Evolutionary conservation across 768 basidiomycete genomes (phyloP).

Genomic region (Nidula microcarpa): DNA sequence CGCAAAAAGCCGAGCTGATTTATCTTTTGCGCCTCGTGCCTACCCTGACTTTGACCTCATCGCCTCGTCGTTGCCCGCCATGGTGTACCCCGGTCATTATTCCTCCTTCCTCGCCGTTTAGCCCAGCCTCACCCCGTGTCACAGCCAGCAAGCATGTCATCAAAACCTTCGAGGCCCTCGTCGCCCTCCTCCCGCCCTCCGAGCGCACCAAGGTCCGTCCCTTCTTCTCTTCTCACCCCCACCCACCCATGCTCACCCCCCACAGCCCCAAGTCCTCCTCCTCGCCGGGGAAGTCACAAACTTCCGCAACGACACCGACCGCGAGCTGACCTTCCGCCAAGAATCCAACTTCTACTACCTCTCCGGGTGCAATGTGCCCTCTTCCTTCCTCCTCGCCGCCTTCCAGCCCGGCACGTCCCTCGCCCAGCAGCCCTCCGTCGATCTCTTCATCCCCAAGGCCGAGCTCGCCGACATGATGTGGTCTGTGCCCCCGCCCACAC

Average conservation of each 20-base stretch:
- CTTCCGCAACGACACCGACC: conserved; percentile 81
- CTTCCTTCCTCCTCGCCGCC: conserved; percentile 60
- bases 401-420: conserved; percentile 49
- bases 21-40: not conserved
- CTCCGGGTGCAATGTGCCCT: conserved; percentile 74
- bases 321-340: conserved; percentile 63
- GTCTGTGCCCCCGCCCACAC: conserved; percentile 77
- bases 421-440: conserved; percentile 38
- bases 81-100: conserved; percentile 29
- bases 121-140: conserved; percentile 4
- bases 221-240: not conserved
- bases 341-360: conserved; percentile 92
- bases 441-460: conserved; percentile 78
- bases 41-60: not conserved
- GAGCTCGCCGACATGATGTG: conserved; percentile 80
- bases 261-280: conserved; percentile 66
- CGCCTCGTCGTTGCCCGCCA: conserved; percentile 2
- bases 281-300: conserved; percentile 61
- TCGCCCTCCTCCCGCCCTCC: conserved; percentile 41
- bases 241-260: not conserved
- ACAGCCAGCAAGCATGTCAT: conserved; percentile 49
- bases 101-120: not conserved
- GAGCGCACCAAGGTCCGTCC: conserved; percentile 49
- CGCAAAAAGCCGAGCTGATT: not conserved
- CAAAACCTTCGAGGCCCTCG: conserved; percentile 51